phyloP scores from a whole-genome alignment of 2,329 filamentous ascomycete species.

The Pestalotiopsis sp. region DNA sequence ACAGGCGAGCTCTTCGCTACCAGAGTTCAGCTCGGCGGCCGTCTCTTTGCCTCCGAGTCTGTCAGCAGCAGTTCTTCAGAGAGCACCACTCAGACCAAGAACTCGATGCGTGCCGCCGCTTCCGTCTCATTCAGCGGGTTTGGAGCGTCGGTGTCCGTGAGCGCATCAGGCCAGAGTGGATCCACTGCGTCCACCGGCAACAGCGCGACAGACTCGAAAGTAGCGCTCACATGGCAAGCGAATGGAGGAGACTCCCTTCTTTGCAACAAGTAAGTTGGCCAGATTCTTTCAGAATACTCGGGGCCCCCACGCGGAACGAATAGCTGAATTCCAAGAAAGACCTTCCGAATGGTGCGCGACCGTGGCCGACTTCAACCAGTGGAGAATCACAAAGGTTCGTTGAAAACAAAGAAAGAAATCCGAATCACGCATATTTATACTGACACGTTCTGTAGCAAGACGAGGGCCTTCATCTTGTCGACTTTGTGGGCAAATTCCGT shows the following conservation, averaged over 20 bases:
- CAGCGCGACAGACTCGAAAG: not conserved
- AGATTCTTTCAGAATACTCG: not conserved
- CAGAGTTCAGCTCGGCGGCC: not conserved
- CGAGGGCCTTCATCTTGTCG: not conserved
- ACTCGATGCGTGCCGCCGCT: constrained; percentile 1
- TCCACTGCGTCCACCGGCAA: not conserved
- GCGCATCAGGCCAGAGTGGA: not conserved
- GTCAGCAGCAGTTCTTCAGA: not conserved
- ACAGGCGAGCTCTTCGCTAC: constrained; percentile 1
- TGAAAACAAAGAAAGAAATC: not conserved
- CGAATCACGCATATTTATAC: not conserved
- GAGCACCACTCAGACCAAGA: not conserved
- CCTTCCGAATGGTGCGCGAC: not conserved
- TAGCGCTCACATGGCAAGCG: not conserved
- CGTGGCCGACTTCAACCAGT: not conserved
- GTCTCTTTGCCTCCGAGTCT: not conserved
- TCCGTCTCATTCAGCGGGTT: not conserved
- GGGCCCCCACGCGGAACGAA: too few relatives aligned
- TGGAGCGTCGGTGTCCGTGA: not conserved
- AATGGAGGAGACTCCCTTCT: constrained; percentile 5
- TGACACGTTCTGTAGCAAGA: not conserved
- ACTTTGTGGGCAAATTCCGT: not conserved
- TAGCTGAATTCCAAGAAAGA: not conserved
- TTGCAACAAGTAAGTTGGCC: not conserved
- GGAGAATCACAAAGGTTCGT: not conserved